Evolutionary conservation across 441 rosid genomes (phyloP), one percentile per base, ranked within the genome.

Genomic region (Rhodomyrtus psidioides): DNA sequence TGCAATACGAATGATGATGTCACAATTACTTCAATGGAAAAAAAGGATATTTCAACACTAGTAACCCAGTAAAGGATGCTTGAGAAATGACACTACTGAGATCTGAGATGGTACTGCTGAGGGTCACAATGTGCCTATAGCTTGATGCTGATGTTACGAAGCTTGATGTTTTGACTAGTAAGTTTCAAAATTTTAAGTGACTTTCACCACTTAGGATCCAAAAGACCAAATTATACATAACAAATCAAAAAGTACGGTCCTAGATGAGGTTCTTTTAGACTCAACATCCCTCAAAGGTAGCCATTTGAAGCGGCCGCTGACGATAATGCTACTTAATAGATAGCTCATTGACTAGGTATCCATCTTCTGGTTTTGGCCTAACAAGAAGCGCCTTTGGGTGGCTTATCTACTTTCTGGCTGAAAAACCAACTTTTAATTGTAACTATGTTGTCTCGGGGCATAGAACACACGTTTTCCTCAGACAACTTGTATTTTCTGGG

Each of bases 1-100:
- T 96, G 93, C 87, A 86, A 83, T 27, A 27, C 44, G 65, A 57
- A 60, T 55, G 53, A 53, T 21, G 2, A 39, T 13, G n/a, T 39
- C 2, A 6, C 49, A 70, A 70, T 70, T 39, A 39, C 49, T 70
- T 70, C 49, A 6, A 70, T 39, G 49, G n/a, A 39, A 21, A 34
- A 34, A 39, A 70, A 21, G n/a, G 23, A 13, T 2, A 51, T 21
- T 21, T 70, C 23, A 21, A 83, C 53, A 42, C 27, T 83, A 56
- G 54, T 44, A 83, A 83, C 51, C 79, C 79, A 70, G 79, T 39
- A 39, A 83, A 55, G 42, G 27, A 51, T 46, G 49, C 51, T n/a
- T 27, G 39, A 79, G 82, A 53, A 46, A 55, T 24, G 84, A 84
- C 76, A 83, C 53, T 65, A 59, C 79, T 39, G 79, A 34, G 79